A percentile compares a stretch with the other conserved stretches of the same genome.
phyloP scores from a whole-genome alignment of 176 grass and related monocot species.

The Puccinellia tenuiflora region DNA sequence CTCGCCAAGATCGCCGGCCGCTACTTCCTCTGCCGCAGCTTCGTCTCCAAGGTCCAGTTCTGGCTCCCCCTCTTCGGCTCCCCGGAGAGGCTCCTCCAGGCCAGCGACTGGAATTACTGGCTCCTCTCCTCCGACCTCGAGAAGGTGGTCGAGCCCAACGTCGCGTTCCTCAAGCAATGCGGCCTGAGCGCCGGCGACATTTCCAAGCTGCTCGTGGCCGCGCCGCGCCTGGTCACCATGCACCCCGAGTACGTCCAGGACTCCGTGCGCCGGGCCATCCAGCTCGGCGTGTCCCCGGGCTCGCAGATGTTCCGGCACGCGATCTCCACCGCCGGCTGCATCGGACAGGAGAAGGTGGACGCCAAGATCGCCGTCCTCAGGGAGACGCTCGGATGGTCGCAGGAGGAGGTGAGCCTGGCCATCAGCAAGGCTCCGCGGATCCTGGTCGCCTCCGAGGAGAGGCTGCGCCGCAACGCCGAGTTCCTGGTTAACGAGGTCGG shows the following conservation, averaged over 20 bases:
- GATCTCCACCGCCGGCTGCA: conserved; percentile 40
- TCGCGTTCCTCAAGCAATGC: conserved; percentile 39
- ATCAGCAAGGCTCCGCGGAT: conserved; percentile 57
- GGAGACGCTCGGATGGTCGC: conserved; percentile 55
- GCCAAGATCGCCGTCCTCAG: conserved; percentile 45
- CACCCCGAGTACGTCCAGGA: conserved; percentile 44
- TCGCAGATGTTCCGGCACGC: conserved; percentile 62
- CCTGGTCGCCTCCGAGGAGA: conserved; percentile 44
- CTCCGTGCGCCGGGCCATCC: conserved; percentile 35
- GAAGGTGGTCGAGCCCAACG: conserved; percentile 56
- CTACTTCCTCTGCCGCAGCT: conserved; percentile 55
- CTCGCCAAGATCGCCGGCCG: conserved; percentile 36
- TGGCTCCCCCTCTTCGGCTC: conserved; percentile 56
- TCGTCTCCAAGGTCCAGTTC: conserved; percentile 52
- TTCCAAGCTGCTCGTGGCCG: conserved; percentile 41
- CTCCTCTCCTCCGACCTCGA: conserved; percentile 53
- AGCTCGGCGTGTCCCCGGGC: conserved; percentile 42
- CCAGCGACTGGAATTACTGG: conserved; percentile 56
- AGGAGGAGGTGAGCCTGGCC: conserved; percentile 51
- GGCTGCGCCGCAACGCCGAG: conserved; percentile 31
- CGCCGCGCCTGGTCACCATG: conserved; percentile 48
- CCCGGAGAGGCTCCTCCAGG: conserved; percentile 48
- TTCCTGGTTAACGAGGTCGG: conserved; percentile 66
- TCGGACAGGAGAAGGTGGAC: conserved; percentile 52
- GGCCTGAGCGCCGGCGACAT: conserved; percentile 41